These are phyloP conservation scores for Vinca major DNA, from an alignment of 305 asterid genomes.

Conservation along the genomic window DNA sequence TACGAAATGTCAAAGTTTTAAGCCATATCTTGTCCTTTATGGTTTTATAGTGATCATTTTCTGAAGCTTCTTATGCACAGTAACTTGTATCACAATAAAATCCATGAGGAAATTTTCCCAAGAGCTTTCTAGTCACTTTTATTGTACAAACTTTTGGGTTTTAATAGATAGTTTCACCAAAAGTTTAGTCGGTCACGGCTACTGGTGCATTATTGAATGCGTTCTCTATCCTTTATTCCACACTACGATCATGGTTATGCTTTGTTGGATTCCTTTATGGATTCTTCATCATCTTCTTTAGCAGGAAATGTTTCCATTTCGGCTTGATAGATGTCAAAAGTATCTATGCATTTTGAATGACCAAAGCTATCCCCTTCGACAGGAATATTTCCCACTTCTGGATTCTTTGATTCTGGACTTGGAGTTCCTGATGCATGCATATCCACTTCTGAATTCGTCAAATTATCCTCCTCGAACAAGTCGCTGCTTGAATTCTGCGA, in stretches of 20 bases:
- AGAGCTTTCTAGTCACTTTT: no score
- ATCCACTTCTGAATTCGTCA: no score
- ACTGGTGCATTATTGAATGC: no score
- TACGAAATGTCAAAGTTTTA: no score
- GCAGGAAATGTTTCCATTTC: constrained; percentile 5
- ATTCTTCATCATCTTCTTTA: not conserved
- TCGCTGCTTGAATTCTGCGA: constrained; percentile 5
- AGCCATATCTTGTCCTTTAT: no score
- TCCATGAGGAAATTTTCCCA: no score
- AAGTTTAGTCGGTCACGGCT: no score
- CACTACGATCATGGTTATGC: not conserved
- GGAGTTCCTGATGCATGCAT: not conserved
- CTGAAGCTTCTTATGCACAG: not conserved
- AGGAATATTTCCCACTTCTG: constrained; percentile 5
- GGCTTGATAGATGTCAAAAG: not conserved
- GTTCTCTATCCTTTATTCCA: no score
- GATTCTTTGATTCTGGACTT: constrained; percentile 3
- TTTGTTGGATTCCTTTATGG: no score
- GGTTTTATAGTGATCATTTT: not conserved
- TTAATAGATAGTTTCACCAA: not conserved
- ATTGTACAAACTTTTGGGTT: not conserved
- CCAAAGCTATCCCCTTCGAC: constrained; percentile 4
- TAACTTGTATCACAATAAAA: no score
- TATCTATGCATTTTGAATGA: constrained; percentile 5
- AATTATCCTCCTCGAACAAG: constrained; percentile 10